Evolutionary conservation across 176 grass and related monocot genomes (phyloP).

Genomic region (Triticum aestivum): IWGSC_CS_RefSeq_v2.1 NC_057811.1:133809791-133810290

Average conservation of each 20-base stretch:
- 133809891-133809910: conserved; percentile 60
- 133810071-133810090: not conserved
- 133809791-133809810: conserved; percentile 83
- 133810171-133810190: conserved; percentile 1
- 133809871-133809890: conserved; percentile 25
- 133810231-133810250: not conserved
- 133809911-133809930: conserved; percentile 96
- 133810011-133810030: not conserved
- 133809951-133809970: conserved; percentile 69
- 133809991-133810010: conserved; percentile 32
- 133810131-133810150: conserved; percentile 19
- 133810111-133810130: conserved; percentile 6
- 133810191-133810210: not conserved
- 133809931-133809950: conserved; percentile 85
- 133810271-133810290: conserved; percentile 88
- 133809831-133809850: conserved; percentile 17
- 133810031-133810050: not conserved
- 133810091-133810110: not conserved
- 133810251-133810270: conserved; percentile 17
- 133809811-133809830: conserved; percentile 27
- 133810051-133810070: not conserved
- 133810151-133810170: not conserved
- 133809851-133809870: not conserved
- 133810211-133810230: not conserved
- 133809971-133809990: conserved; percentile 78